Percentiles rank a stretch among this genome's conserved stretches.
phyloP scores from a whole-genome alignment of 106 monocot species.

The Triglochin maritima region DNA sequence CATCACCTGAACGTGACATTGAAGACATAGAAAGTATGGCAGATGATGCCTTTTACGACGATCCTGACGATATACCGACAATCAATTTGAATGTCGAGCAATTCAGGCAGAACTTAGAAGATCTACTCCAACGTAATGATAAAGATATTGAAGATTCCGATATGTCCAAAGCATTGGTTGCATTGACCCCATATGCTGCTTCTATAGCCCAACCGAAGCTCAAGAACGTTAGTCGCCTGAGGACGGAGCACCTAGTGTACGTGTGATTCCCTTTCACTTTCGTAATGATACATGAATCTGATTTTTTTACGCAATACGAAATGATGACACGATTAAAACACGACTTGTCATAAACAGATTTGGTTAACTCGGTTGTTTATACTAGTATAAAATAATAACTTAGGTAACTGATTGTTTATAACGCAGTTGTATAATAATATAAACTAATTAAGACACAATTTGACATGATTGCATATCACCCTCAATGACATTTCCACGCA shows the following conservation, averaged over 20 bases:
- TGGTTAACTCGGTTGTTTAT: too few species aligned
- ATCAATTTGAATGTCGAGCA: slow-evolving; percentile 35
- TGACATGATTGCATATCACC: too few species aligned
- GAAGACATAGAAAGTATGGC: slow-evolving; percentile 28
- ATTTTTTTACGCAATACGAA: too few species aligned
- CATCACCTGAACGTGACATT: slow-evolving; percentile 31
- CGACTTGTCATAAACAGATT: too few species aligned
- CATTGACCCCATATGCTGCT: slow-evolving; percentile 34
- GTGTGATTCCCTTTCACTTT: slow-evolving; percentile 1
- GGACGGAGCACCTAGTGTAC: slow-evolving; percentile 79
- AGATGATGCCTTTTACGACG: slow-evolving; percentile 49
- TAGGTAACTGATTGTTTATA: too few species aligned
- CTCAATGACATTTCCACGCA: too few species aligned
- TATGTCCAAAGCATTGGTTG: slow-evolving; percentile 46
- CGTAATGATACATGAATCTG: not conserved
- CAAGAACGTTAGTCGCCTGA: slow-evolving; percentile 51
- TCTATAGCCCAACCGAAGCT: slow-evolving; percentile 54
- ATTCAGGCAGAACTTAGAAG: slow-evolving; percentile 36
- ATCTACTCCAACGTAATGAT: slow-evolving; percentile 26
- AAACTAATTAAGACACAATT: too few species aligned
- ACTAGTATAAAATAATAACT: too few species aligned
- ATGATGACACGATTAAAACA: too few species aligned
- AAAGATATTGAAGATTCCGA: slow-evolving; percentile 26
- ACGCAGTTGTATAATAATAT: too few species aligned
- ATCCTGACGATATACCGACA: slow-evolving; percentile 46